Evolutionary conservation across 306 rosid species (phyloP), one percentile per base, ranked within the genome.

Genomic region (Coriaria nepalensis): DNA sequence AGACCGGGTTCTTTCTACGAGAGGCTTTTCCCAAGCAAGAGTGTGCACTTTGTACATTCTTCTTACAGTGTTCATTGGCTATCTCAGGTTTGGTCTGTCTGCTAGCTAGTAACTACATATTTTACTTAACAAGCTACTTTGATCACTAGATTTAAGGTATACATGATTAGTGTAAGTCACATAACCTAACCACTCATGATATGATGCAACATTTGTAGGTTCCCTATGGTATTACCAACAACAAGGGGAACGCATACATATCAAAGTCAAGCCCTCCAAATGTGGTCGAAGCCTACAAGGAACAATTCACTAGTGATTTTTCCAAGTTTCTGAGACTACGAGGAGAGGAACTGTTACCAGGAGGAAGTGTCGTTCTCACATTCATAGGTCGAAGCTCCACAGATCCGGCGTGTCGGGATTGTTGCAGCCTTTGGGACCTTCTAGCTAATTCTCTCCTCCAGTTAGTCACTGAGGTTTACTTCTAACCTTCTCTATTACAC

Each of bases 1-100:
- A 59, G 64, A 12, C 94, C 82, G 0, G 94, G 78, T 2, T 65
- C 39, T 12, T 83, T 79, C 48, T 64, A 76, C 8, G 80, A 66
- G 0, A 73, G 83, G 40, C 71, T 81, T 4, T 82, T 82, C 6
- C 81, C 81, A 0, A 12, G 11, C 2, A 40, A 47, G 29, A 68
- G 51, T 38, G 50, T 79, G 0, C 68, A 76, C 8, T 49, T 78
- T 37, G 51, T 71, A 14, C 78, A 79, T 43, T 74, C 86, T 0
- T 69, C 71, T 3, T 74, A 59, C 29, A 45, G 70, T 45, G 10
- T 72, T 0, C 79, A 70, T 14, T 78, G 81, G 83, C 66, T 61
- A 2, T 68, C 83, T 1, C 47, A 65, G 62, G 86, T 49, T 20
- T 20, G 29, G 29, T 20, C 29, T 20, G 29, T 20, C 3, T 20